Evolutionary conservation across 2,329 filamentous ascomycete species (phyloP).

Genomic region (Aureobasidium sp.): DNA sequence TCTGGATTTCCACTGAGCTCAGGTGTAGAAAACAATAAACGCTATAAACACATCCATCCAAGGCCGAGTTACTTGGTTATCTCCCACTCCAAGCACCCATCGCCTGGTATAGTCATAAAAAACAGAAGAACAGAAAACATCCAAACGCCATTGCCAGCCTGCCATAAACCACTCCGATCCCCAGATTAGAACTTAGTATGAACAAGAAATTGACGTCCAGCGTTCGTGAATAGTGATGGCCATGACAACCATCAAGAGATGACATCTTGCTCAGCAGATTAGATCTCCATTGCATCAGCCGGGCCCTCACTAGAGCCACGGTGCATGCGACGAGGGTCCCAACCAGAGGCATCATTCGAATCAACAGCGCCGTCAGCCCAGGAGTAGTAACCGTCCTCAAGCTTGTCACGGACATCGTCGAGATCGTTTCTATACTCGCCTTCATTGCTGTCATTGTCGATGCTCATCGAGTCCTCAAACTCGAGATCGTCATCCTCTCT

Average conservation of each 20-base stretch:
- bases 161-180: neutral
- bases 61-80: neutral
- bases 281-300: slow-evolving; percentile 16
- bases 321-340: slow-evolving; percentile 10
- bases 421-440: slow-evolving; percentile 24
- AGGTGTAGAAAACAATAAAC: neutral
- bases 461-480: slow-evolving; percentile 15
- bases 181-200: slow-evolving; percentile 4
- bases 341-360: slow-evolving; percentile 17
- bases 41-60: slow-evolving; percentile 3
- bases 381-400: slow-evolving; percentile 23
- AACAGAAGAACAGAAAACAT: neutral
- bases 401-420: slow-evolving; percentile 25
- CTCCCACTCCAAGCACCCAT: neutral
- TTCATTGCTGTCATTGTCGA: slow-evolving; percentile 22
- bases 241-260: neutral
- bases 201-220: slow-evolving; percentile 9
- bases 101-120: neutral
- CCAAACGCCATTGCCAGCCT: neutral
- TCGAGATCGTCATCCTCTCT: slow-evolving; percentile 24
- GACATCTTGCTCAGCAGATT: neutral
- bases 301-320: slow-evolving; percentile 15
- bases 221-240: neutral
- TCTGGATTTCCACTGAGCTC: neutral
- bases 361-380: slow-evolving; percentile 17